A percentile compares a stretch with the other conserved stretches of the same genome.
These are phyloP conservation scores for Volvox africanus DNA, from an alignment of 139 green algal genomes.

Conservation along the genomic window DNA sequence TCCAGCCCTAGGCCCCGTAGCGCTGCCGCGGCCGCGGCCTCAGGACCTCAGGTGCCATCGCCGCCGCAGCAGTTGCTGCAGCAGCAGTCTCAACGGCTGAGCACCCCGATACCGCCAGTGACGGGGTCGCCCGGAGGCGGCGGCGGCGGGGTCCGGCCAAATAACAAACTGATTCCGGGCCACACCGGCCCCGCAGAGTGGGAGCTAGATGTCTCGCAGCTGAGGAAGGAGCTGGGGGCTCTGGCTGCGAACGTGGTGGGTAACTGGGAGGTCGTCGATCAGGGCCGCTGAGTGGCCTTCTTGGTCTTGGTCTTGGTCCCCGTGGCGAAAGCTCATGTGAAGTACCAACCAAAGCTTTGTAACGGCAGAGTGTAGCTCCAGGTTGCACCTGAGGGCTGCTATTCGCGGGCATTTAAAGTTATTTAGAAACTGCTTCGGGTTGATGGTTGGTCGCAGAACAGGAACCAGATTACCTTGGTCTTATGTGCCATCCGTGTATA, in stretches of 20 bases:
- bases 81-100: neutral
- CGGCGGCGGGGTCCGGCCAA: neutral
- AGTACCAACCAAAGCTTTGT: too few species aligned
- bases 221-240: conserved; percentile 35
- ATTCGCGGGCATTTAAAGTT: too few species aligned
- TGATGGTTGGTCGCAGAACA: too few species aligned
- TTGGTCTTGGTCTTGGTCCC: too few species aligned
- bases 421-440: too few species aligned
- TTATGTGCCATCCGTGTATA: too few species aligned
- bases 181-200: neutral
- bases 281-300: too few species aligned
- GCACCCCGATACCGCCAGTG: neutral
- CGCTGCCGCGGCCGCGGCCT: neutral
- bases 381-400: too few species aligned
- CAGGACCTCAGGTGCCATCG: neutral
- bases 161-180: conserved; percentile 2
- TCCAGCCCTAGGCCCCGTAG: neutral
- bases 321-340: too few species aligned
- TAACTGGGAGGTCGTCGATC: neutral
- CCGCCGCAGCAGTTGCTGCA: neutral
- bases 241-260: conserved; percentile 30
- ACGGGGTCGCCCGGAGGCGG: neutral
- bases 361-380: too few species aligned
- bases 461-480: too few species aligned
- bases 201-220: conserved; percentile 31